phyloP scores from a whole-genome alignment of 768 basidiomycete genomes.

The Suillus luteus region DNA sequence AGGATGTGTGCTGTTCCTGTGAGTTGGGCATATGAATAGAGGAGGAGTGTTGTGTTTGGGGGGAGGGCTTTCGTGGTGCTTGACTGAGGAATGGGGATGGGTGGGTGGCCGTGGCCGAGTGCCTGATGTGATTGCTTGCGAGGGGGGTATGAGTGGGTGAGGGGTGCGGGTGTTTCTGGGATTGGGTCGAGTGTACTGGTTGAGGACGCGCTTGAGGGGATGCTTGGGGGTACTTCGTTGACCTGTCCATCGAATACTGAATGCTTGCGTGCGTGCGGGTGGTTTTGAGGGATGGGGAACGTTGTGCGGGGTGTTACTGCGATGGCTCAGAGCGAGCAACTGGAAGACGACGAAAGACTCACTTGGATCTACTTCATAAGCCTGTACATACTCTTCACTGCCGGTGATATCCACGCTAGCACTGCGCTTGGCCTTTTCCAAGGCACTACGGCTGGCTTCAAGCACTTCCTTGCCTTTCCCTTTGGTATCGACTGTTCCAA shows the following conservation, averaged over 20 bases:
- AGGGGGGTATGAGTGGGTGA: conserved; percentile 39
- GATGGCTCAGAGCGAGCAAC: conserved; percentile 13
- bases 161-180: conserved; percentile 42
- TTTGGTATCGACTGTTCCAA: conserved; percentile 39
- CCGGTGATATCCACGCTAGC: conserved; percentile 2
- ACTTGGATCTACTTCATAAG: conserved; percentile 30
- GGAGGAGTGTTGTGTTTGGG: conserved; percentile 64
- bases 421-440: conserved; percentile 45
- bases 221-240: conserved; percentile 29
- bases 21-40: conserved; percentile 86
- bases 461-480: conserved; percentile 49
- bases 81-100: conserved; percentile 19
- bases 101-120: conserved; percentile 47
- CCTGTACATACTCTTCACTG: conserved; percentile 31
- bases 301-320: conserved; percentile 50
- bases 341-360: neutral
- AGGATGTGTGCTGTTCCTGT: conserved; percentile 65
- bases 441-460: conserved; percentile 54
- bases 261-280: conserved; percentile 78
- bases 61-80: conserved; percentile 42
- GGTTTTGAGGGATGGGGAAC: conserved; percentile 56
- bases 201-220: conserved; percentile 36
- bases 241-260: conserved; percentile 60
- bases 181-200: conserved; percentile 52
- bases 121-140: conserved; percentile 44